Evolutionary conservation across 352 stramenopile species (phyloP).

Genomic region (Salisapilia sapeloensis): DNA sequence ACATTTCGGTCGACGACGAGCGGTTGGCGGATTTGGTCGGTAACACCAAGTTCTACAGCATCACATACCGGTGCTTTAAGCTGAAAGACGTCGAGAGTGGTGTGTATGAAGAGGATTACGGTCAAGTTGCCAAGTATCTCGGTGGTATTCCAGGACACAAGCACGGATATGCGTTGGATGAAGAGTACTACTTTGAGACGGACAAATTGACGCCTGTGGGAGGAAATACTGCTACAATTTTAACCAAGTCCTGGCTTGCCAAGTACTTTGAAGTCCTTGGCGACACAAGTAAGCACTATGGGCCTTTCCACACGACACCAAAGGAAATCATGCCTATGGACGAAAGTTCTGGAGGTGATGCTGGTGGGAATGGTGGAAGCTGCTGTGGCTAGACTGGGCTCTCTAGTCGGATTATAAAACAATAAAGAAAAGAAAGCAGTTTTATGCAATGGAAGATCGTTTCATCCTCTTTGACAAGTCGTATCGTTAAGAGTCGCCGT

Average conservation of each 20-base stretch:
- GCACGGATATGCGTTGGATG: constrained; percentile 53
- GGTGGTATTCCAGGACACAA: constrained; percentile 63
- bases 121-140: constrained; percentile 84
- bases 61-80: constrained; percentile 86
- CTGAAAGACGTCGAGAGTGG: constrained; percentile 29
- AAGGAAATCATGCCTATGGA: too few relatives aligned
- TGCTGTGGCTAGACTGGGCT: too few relatives aligned
- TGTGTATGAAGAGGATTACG: constrained; percentile 83
- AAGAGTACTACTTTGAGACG: constrained; percentile 61
- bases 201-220: constrained; percentile 61
- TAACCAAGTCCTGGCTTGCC: constrained; percentile 48
- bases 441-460: too few relatives aligned
- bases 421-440: too few relatives aligned
- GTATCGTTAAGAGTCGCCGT: too few relatives aligned
- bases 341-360: too few relatives aligned
- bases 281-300: constrained; percentile 68
- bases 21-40: constrained; percentile 43
- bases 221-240: constrained; percentile 77
- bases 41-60: constrained; percentile 71
- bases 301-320: constrained; percentile 17
- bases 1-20: constrained; percentile 44
- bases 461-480: too few relatives aligned
- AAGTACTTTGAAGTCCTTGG: constrained; percentile 79
- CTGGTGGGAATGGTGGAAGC: too few relatives aligned
- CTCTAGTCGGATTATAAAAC: too few relatives aligned